A percentile compares a stretch with the other conserved stretches of the same genome.
Conservation (phyloP, 1,139 yeast genomes). For the Saccharomyces hybrid region DNA sequence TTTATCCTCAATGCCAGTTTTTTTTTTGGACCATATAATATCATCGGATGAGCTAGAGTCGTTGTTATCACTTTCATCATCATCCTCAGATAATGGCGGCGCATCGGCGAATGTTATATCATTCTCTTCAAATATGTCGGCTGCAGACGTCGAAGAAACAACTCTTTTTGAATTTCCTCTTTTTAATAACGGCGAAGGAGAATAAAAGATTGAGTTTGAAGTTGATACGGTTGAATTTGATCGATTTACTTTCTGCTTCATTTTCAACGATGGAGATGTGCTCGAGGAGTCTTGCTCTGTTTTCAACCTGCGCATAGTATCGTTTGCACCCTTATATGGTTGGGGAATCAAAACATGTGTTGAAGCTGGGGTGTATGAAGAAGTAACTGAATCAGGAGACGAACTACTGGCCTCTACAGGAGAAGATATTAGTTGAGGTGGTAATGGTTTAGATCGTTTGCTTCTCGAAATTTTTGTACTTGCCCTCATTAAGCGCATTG, state of each 20-base stretch:
- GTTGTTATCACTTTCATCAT: conserved; percentile 28
- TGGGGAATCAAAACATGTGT: conserved; percentile 36
- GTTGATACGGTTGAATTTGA: conserved; percentile 25
- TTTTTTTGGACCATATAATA: conserved; percentile 13
- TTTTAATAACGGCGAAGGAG: conserved; percentile 41
- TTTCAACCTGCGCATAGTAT: conserved; percentile 11
- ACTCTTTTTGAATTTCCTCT: conserved; percentile 50
- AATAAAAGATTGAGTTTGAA: conserved; percentile 15
- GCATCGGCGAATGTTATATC: conserved; percentile 66
- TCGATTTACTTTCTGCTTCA: conserved; percentile 17
- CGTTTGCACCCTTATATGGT: conserved; percentile 35
- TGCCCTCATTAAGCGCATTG: conserved; percentile 15
- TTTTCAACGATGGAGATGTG: conserved; percentile 12
- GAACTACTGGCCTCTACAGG: conserved; percentile 11
- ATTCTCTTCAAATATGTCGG: conserved; percentile 59
- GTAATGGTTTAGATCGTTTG: conserved; percentile 17
- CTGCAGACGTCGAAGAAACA: conserved; percentile 32
- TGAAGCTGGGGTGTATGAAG: conserved; percentile 37
- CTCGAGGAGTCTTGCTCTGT: conserved; percentile 13
- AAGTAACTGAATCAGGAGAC: conserved; percentile 18
- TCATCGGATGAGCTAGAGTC: conserved; percentile 15
- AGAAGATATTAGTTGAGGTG: conserved; percentile 10
- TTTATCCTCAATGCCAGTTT: not conserved
- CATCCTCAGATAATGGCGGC: conserved; percentile 46
- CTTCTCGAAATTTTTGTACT: conserved; percentile 12